phyloP scores from a whole-genome alignment of 768 basidiomycete genomes.

The Xerocomellus dryophilus region DNA sequence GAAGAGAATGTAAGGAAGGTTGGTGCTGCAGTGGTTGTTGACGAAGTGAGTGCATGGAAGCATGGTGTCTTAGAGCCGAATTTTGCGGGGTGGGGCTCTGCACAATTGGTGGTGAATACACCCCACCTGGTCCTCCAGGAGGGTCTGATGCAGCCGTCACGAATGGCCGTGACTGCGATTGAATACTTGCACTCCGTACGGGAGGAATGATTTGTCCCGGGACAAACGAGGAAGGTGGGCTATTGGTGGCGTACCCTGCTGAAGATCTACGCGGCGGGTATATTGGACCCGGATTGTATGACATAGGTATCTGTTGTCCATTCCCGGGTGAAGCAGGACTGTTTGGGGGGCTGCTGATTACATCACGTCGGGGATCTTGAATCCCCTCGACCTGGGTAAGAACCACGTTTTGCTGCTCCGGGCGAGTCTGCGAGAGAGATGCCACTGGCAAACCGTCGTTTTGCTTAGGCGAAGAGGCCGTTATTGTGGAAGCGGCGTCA shows the following conservation, averaged over 20 bases:
- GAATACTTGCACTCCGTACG: constrained; percentile 37
- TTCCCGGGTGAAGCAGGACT: constrained; percentile 6
- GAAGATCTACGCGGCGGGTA: constrained; percentile 29
- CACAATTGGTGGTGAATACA: constrained; percentile 13
- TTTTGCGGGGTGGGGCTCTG: constrained; percentile 12
- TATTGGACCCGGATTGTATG: constrained; percentile 17
- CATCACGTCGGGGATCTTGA: constrained; percentile 5
- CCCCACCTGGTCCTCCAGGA: constrained; percentile 16
- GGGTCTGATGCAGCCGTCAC: constrained; percentile 20
- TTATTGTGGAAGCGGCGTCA: background rate
- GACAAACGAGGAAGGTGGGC: constrained; percentile 34
- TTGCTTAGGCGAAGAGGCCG: constrained; percentile 2
- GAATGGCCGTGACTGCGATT: constrained; percentile 24
- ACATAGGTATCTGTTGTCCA: constrained; percentile 17
- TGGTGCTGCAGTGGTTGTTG: constrained; percentile 27
- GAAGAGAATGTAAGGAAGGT: constrained; percentile 11
- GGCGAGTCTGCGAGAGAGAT: constrained; percentile 2
- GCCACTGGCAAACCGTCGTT: constrained; percentile 1
- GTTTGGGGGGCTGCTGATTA: background rate
- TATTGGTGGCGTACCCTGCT: constrained; percentile 8
- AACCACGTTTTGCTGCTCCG: constrained; percentile 4
- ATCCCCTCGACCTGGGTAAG: background rate
- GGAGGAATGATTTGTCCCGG: constrained; percentile 40
- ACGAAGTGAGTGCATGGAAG: constrained; percentile 28
- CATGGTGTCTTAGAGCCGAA: constrained; percentile 18